Base-by-base conservation (phyloP, 2,329 filamentous ascomycete genomes). In the Alternaria brassicae region DNA sequence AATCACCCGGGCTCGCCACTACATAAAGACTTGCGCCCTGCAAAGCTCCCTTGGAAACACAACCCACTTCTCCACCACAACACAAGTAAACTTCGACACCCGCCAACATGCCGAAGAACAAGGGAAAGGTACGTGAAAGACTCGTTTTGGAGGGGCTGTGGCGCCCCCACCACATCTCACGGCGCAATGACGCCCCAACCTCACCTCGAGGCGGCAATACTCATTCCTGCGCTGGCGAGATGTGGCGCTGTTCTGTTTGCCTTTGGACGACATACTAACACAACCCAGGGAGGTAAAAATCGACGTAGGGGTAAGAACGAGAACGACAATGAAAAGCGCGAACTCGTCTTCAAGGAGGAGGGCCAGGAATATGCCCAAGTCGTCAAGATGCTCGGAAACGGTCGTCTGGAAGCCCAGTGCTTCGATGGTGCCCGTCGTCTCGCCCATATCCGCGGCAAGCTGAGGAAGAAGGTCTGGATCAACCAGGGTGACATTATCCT, bases 331-430 rank as follows among this genome's bases (percentile, higher is more conserved):
- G 93, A 97, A 85, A 97, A 97, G 87, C 93, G 94, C 81, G 94
- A 98, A 82, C 87, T 98, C 76, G 94, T 92, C 77, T 98, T 98
- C 89, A 97, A 97, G 84, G 95, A 98, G 81, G 94, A 98, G 78
- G 94, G 94, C 70, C 94, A 98, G 85, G 89, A 91, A 81, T 92
- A 92, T 72, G 91, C 91, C 52, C 91, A 95, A 82, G 91, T 95
- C 72, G 83, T 93, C 72, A 97, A 97, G 86, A 97, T 97, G 93
- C 87, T 97, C 63, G 93, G 93, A 69, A 97, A 97, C 86, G 93
- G 93, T 70, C 91, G 93, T 72, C 88, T 97, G 48, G 93, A 97
- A 81, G 93, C 93, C 17, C 84, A 93, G 71, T 98, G 94, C 84
- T 99, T 99, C 81, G 95, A 98, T 79, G 94, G 94, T 77, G 89